These are phyloP conservation scores for Beverwykella pulmonaria DNA, from an alignment of 495 filamentous ascomycete species.

Conservation along the genomic window DNA sequence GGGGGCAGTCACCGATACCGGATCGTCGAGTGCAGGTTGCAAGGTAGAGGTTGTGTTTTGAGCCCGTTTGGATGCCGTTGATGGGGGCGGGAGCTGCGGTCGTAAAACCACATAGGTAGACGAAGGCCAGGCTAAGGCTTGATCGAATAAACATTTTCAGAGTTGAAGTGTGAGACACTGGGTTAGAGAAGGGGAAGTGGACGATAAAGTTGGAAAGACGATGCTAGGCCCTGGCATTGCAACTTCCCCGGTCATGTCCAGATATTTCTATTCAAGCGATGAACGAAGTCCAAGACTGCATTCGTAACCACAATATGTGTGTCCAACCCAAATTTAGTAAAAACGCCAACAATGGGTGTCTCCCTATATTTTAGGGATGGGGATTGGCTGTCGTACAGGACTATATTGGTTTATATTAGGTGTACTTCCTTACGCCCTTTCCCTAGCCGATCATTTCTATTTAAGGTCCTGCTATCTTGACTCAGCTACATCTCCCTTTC, in stretches of 20 bases:
- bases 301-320: too few relatives aligned
- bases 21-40: slow-evolving; percentile 11
- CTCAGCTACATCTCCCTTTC: background rate
- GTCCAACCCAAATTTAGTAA: background rate
- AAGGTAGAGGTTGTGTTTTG: slow-evolving; percentile 25
- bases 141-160: background rate
- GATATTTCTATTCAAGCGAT: too few relatives aligned
- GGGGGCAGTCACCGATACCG: background rate
- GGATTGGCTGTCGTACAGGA: background rate
- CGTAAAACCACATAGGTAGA: background rate
- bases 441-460: background rate
- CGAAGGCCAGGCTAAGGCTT: background rate
- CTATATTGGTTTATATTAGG: background rate
- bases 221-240: too few relatives aligned
- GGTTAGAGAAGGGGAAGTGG: background rate
- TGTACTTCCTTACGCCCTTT: background rate
- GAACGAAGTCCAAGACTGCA: too few relatives aligned
- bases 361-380: background rate
- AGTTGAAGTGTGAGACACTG: background rate
- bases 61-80: slow-evolving; percentile 1
- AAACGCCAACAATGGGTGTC: background rate
- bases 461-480: background rate
- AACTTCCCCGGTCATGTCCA: too few relatives aligned
- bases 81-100: background rate
- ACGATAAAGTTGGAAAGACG: background rate